These are phyloP conservation scores for Pestalotiopsis sp. DNA, from an alignment of 2,329 filamentous ascomycete species.

Conservation along the genomic window DNA sequence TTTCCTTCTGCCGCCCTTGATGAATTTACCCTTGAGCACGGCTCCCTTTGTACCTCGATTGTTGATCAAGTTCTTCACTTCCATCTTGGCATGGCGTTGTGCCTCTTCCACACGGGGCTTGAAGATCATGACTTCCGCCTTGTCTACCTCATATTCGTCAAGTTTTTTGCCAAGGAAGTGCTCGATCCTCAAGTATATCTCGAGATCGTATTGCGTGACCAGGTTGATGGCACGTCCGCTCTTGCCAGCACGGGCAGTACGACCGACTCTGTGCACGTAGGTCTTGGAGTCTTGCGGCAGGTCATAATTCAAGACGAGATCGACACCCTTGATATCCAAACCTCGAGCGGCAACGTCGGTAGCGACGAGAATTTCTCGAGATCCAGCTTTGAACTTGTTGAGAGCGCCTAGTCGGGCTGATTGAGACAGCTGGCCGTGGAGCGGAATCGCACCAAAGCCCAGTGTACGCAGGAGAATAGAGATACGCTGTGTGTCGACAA, in stretches of 20 bases:
- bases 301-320: constrained; percentile 84
- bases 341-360: constrained; percentile 94
- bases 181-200: constrained; percentile 77
- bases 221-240: constrained; percentile 78
- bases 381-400: constrained; percentile 81
- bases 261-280: constrained; percentile 86
- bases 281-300: constrained; percentile 84
- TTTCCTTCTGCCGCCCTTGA: constrained; percentile 43
- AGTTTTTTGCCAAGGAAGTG: constrained; percentile 78
- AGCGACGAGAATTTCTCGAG: constrained; percentile 84
- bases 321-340: constrained; percentile 90
- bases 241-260: constrained; percentile 85
- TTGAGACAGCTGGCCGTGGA: constrained; percentile 91
- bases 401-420: constrained; percentile 82
- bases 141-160: constrained; percentile 65
- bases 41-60: constrained; percentile 59
- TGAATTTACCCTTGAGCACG: constrained; percentile 42
- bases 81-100: constrained; percentile 73
- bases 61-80: constrained; percentile 81
- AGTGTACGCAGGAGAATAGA: constrained; percentile 80
- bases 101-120: constrained; percentile 78
- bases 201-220: constrained; percentile 78
- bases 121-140: constrained; percentile 85
- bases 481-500: constrained; percentile 85
- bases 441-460: constrained; percentile 85